Evolutionary conservation across 345 rosid species (phyloP).

Genomic region (rapeseed (Brassica napus)): DNA sequence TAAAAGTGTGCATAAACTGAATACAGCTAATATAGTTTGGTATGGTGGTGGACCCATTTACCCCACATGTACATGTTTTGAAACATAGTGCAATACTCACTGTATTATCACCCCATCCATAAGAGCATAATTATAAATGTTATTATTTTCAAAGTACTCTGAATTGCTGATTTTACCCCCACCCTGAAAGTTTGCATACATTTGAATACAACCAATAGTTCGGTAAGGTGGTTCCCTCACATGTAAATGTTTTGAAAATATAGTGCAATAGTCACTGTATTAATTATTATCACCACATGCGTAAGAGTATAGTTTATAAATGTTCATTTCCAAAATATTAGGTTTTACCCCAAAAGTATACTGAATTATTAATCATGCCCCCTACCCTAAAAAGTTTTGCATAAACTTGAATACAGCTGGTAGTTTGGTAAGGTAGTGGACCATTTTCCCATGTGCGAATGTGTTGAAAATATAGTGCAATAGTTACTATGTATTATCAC

Average conservation of each 20-base stretch:
- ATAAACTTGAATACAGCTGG: background rate
- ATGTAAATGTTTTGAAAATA: background rate
- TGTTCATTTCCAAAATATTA: background rate
- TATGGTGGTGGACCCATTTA: slow-evolving; percentile 18
- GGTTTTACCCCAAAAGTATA: background rate
- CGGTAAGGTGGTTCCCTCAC: background rate
- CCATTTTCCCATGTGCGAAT: background rate
- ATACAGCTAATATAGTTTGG: slow-evolving; percentile 22
- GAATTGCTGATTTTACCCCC: background rate
- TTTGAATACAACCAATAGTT: background rate
- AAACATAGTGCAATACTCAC: background rate
- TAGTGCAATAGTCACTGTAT: background rate
- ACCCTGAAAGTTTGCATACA: background rate
- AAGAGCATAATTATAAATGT: background rate
- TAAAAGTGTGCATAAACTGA: background rate
- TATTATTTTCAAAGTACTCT: background rate
- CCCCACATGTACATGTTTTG: background rate
- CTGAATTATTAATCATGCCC: background rate
- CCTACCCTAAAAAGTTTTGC: background rate
- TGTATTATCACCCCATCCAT: background rate
- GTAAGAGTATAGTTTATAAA: background rate
- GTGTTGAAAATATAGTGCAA: background rate
- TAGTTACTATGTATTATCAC: too few relatives aligned
- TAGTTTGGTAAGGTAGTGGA: background rate
- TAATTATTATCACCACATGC: background rate